Evolutionary conservation across 768 basidiomycete genomes (phyloP), one percentile per base, ranked within the genome.

Genomic region (Cantharellus cinnabarinus): DNA sequence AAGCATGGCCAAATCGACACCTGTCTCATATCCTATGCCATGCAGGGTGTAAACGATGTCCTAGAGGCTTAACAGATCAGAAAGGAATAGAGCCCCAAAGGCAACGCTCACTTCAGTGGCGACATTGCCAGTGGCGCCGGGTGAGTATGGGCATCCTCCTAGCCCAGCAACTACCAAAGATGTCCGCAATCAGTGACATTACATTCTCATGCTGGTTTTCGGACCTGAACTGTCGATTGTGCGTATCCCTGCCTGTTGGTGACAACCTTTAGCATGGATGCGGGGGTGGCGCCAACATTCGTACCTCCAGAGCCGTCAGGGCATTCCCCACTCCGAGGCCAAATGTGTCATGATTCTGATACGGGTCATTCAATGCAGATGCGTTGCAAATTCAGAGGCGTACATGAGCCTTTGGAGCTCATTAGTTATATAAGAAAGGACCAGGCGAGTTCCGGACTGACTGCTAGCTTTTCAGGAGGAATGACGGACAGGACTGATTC

Each of bases 61-160:
- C 64, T 68, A 52, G 59, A 63, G 39, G n/a, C 4, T 20, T 41
- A 29, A 15, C 38, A 20, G 20, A 42, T 35, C 4, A 34, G 14
- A 48, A 58, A 37, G 29, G 41, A 3, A 5, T 29, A 48, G 35
- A 29, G 35, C 40, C 34, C 2, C 4, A 42, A n/a, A 59, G 40
- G 5, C 1, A 20, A 29, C 3, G 57, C 61, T 10, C 41, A 65
- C 74, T 63, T 98, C 93, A 0, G 94, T 97, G 0, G 89, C 83
- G 15, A 95, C 87, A 64, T 95, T 95, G 14, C 94, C 93, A 0
- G 89, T 91, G 10, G 93, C 91, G 3, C 91, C 91, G 2, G 93
- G 94, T 1, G 93, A 90, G 70, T 89, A 98, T 2, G 93, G 93
- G 66, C 94, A 97, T 15, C 93, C 90, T 2, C 94, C 93, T 1